Evolutionary conservation across 805 yeast genomes (phyloP), one percentile per base, ranked within the genome.

Genomic region (Hermanozyma aechmeae): DNA sequence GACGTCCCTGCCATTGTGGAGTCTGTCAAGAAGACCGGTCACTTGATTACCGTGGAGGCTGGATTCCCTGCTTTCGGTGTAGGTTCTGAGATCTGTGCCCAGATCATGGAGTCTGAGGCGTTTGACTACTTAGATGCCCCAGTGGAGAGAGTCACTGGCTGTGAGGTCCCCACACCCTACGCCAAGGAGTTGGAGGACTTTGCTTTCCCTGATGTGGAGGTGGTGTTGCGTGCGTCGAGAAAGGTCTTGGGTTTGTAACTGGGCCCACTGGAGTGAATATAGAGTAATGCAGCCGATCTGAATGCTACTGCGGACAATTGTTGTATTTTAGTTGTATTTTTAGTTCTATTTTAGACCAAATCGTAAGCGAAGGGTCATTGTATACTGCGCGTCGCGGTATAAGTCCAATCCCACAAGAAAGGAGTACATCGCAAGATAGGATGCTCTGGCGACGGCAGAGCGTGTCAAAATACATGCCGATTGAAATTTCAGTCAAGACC

Each of bases 91-190:
- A 83, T 92, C 51, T 76, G 87, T 58, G 98, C 97, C 38, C 95
- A 86, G 65, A 71, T 92, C 55, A 86, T 92, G 96, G 99, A 92
- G 68, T 76, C 93, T 34, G 96, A 87, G 64, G 97, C 95, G 30
- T 92, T 92, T 45, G 98, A 92, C 65, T 84, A 86, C 75, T 75
- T 92, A 54, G 99, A 92, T 64, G 94, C 97, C 37, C 99, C 99
- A 48, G 84, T 92, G 44, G 94, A 80, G 68, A 85, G 99, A 73
- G 89, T 87, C 50, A 92, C 98, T 35, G 98, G 98, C 61, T 94
- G 97, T 56, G 99, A 92, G 68, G 96, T 87, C 18, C 99, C 99
- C 61, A 92, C 98, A 46, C 99, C 99, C 42, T 92, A 92, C 57
- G 95, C 96, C 48, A 75, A 77, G 61, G 87, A 80, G 66, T 74